These are phyloP conservation scores for Phaeosphaeria sp. DNA, from an alignment of 2,329 filamentous ascomycete genomes.

Conservation along the genomic window DNA sequence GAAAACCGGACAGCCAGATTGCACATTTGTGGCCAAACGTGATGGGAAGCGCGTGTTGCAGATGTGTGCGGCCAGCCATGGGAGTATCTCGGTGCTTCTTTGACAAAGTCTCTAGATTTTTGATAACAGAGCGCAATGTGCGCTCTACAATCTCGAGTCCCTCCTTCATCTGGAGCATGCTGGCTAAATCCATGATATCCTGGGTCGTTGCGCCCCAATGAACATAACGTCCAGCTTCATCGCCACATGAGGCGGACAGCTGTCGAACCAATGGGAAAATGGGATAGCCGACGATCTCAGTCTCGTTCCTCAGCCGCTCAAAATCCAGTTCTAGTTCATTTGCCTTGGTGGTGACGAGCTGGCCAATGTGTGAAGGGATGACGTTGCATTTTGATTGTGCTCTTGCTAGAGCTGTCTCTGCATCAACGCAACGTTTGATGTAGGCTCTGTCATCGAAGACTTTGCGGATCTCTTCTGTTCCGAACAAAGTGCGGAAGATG, in stretches of 20 bases:
- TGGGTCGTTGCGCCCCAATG: conserved; percentile 67
- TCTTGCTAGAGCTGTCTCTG: conserved; percentile 59
- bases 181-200: conserved; percentile 65
- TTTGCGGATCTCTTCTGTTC: conserved; percentile 59
- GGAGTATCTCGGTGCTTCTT: conserved; percentile 58
- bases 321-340: conserved; percentile 49
- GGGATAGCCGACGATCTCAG: conserved; percentile 63
- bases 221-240: conserved; percentile 54
- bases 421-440: conserved; percentile 57
- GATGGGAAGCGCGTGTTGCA: conserved; percentile 63
- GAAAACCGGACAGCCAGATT: conserved; percentile 60
- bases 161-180: conserved; percentile 60
- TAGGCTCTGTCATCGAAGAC: conserved; percentile 60
- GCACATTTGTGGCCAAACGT: conserved; percentile 66
- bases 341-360: conserved; percentile 39
- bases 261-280: conserved; percentile 60
- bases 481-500: conserved; percentile 60
- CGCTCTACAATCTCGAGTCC: conserved; percentile 58
- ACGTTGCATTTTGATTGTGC: conserved; percentile 58
- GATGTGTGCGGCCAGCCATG: conserved; percentile 64
- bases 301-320: conserved; percentile 52
- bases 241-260: conserved; percentile 48
- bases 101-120: conserved; percentile 52
- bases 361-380: conserved; percentile 53
- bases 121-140: conserved; percentile 53